phyloP scores from a whole-genome alignment of 179 eudicot genomes.

The Drosera spatulata region DNA sequence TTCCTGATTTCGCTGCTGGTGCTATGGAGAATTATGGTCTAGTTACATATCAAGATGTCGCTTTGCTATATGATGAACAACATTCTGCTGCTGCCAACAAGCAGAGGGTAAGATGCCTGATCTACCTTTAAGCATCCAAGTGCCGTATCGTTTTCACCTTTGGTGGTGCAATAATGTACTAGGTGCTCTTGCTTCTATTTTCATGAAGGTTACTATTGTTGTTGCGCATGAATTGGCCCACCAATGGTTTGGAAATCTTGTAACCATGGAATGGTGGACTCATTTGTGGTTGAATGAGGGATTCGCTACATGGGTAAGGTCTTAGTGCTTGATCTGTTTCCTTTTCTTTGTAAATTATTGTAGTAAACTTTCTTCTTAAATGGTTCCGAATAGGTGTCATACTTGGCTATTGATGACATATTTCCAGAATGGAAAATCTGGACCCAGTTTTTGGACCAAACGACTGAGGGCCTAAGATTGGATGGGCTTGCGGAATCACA shows the following conservation, averaged over 20 bases:
- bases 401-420: slow-evolving; percentile 77
- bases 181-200: neutral
- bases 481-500: slow-evolving; percentile 98
- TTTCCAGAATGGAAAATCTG: slow-evolving; percentile 99
- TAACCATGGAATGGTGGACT: slow-evolving; percentile 99
- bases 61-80: slow-evolving; percentile 88
- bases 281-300: slow-evolving; percentile 99
- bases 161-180: neutral
- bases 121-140: neutral
- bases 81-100: slow-evolving; percentile 96
- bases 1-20: slow-evolving; percentile 99
- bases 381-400: slow-evolving; percentile 58
- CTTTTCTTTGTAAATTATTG: neutral
- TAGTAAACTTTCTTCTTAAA: neutral
- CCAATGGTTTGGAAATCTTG: slow-evolving; percentile 99
- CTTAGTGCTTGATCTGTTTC: slow-evolving; percentile 2
- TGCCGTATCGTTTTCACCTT: neutral
- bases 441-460: slow-evolving; percentile 95
- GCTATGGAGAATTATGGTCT: slow-evolving; percentile 99
- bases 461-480: slow-evolving; percentile 82
- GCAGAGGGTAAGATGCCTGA: slow-evolving; percentile 59
- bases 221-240: slow-evolving; percentile 97
- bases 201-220: slow-evolving; percentile 80
- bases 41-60: slow-evolving; percentile 92
- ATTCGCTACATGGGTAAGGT: slow-evolving; percentile 91